Base-by-base conservation (phyloP, 106 monocot species). In the Dioscorea zingiberensis region DNA sequence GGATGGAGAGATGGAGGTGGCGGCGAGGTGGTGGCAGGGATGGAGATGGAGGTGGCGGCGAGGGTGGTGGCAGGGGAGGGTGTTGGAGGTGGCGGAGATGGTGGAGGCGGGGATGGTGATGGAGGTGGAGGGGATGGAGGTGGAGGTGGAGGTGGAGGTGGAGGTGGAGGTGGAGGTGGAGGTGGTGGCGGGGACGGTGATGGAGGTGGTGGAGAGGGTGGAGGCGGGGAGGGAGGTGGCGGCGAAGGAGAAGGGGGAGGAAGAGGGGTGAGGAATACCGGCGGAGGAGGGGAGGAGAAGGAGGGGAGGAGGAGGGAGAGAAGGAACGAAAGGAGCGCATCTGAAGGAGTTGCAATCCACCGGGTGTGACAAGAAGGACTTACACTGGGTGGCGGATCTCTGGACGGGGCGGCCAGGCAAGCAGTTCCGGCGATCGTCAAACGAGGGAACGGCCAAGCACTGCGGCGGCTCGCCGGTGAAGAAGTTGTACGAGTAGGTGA, bases 401-500 rank as follows among this genome's bases (percentile, higher is more conserved):
- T 84, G 88, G 23, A 15, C 59, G 5, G 88, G 74, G 10, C 80
- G 30, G 12, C 55, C 57, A 4, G 74, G 74, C 58, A 88, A 25
- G 72, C 88, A 88, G 48, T 88, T 88, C 53, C 75, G 54, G 26
- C 71, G 55, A 45, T 88, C 88, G 32, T 80, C 66, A 17, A 68
- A 62, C 27, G 68, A 47, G 57, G 63, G 72, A 14, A 88, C 65
- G 55, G 55, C 30, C 25, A 75, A 27, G 58, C 88, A 84, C 29
- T 24, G 23, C 21, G 84, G 74, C 38, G 88, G 77, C 66, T 84
- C 88, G 12, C 81, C 78, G 2, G 84, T 84, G 72, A 88, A 84
- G 78, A 81, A 88, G 64, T 88, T 88, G 44, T 84, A 88, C 0
- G 88, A 88, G 64, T 59, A 84, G 18, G 88, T 84, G 59, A 88